Evolutionary conservation across 257 asterid genomes (phyloP), one percentile per base, ranked within the genome.

Genomic region (Ilex asprella): DNA sequence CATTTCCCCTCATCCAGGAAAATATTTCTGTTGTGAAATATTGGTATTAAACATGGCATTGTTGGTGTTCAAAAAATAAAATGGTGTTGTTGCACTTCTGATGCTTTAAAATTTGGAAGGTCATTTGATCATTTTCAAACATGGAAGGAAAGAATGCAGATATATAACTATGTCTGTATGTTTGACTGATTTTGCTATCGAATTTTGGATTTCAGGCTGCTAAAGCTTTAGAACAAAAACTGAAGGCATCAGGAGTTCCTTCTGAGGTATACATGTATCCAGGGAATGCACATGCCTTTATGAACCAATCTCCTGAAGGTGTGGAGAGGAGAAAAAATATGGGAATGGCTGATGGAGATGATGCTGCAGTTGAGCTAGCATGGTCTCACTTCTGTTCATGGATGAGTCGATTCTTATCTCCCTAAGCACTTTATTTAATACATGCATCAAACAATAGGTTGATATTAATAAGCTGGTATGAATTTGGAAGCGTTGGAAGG

Each of bases 261-360:
- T 78, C 81, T 16, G 99, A 93, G 74, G 95, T 93, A 13, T 66
- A 82, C 79, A 67, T 93, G 21, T 89, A 89, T 71, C 90, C 97
- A 4, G 87, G 95, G 49, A 13, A 78, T 5, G 79, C 73, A 9
- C 99, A 93, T 66, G 99, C 99, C 59, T 93, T 93, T 55, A 87
- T 93, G 99, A 93, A 93, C 79, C 72, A 16, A 43, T 93, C 99
- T 5, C 78, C 89, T 0, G 94, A 93, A 31, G 99, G 88, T 44
- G 59, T 56, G 35, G 72, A 84, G 75, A 82, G 99, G 71, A 79
- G 97, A 68, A 86, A 83, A 68, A 73, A 21, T 32, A 87, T 93
- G 99, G 99, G 99, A 59, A 10, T 86, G 76, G 58, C 71, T 35
- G 97, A 89, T 52, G 92, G 76, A 60, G 86, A 87, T 72, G 81